These are phyloP conservation scores for Aspergillus phoenicis DNA, from an alignment of 2,329 filamentous ascomycete genomes.

Conservation along the genomic window DNA sequence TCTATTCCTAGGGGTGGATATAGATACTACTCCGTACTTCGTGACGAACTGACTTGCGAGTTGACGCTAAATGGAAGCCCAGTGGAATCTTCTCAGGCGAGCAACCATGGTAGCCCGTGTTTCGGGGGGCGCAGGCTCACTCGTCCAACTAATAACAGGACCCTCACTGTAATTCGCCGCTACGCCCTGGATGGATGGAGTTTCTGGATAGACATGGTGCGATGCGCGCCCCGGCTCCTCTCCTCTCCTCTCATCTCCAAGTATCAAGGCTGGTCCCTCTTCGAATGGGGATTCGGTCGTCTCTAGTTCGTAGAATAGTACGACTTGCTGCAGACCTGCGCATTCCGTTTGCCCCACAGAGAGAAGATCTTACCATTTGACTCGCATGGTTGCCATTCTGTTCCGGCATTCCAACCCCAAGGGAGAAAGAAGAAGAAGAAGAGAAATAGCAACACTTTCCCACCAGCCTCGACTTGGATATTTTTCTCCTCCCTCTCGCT, in stretches of 20 bases:
- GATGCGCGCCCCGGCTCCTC: background rate
- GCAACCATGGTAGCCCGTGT: slow-evolving; percentile 1
- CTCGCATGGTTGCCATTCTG: slow-evolving; percentile 15
- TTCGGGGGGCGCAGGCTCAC: background rate
- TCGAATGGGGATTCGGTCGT: too few species aligned
- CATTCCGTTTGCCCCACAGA: slow-evolving; percentile 8
- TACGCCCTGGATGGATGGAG: background rate
- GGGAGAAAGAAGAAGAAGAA: slow-evolving; percentile 6
- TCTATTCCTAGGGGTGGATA: background rate
- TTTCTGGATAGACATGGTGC: background rate
- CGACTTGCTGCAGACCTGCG: background rate
- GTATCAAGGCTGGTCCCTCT: too few species aligned
- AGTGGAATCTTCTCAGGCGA: background rate
- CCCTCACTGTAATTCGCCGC: background rate
- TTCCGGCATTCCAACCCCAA: slow-evolving; percentile 10
- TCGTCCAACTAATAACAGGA: background rate
- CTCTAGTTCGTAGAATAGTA: too few species aligned
- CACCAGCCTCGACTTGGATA: slow-evolving; percentile 2
- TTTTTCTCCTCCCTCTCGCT: background rate
- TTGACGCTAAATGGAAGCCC: background rate
- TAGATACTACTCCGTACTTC: too few species aligned
- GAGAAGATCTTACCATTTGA: slow-evolving; percentile 16
- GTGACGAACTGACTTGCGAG: too few species aligned
- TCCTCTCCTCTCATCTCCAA: too few species aligned
- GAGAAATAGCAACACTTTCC: background rate